Evolutionary conservation across 306 rosid species (phyloP).

Genomic region (Purshia tridentata): DNA sequence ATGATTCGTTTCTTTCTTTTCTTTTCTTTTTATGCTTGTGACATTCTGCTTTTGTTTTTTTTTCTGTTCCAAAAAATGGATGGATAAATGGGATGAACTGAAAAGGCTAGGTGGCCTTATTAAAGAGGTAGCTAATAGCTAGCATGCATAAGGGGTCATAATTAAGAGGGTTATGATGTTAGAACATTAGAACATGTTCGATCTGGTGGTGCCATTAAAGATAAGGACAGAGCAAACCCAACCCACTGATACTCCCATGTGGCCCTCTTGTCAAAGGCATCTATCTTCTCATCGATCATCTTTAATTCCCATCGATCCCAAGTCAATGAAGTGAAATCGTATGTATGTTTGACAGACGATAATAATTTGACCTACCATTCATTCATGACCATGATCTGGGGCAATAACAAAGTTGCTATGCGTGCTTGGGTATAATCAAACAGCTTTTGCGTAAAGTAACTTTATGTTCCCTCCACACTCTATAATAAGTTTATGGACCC

Average conservation of each 20-base stretch:
- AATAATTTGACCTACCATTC: conserved; percentile 30
- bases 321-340: conserved; percentile 18
- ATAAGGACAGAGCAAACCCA: conserved; percentile 34
- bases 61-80: conserved; percentile 26
- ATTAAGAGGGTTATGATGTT: conserved; percentile 46
- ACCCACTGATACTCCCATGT: conserved; percentile 42
- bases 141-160: not conserved
- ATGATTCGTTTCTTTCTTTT: conserved; percentile 9
- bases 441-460: conserved; percentile 30
- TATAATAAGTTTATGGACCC: conserved; percentile 7
- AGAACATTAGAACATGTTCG: conserved; percentile 41
- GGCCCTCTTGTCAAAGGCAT: conserved; percentile 37
- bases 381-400: not conserved
- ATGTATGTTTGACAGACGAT: conserved; percentile 15
- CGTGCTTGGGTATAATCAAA: conserved; percentile 40
- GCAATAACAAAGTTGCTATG: not conserved
- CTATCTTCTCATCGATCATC: not conserved
- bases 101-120: not conserved
- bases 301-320: not conserved
- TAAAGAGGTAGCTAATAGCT: too few species aligned
- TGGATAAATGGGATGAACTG: conserved; percentile 8
- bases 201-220: conserved; percentile 37
- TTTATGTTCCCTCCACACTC: conserved; percentile 20
- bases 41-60: conserved; percentile 37
- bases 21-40: not conserved